These are phyloP conservation scores for Phoma sp. DNA, from an alignment of 2,329 filamentous ascomycete genomes.

Conservation along the genomic window DNA sequence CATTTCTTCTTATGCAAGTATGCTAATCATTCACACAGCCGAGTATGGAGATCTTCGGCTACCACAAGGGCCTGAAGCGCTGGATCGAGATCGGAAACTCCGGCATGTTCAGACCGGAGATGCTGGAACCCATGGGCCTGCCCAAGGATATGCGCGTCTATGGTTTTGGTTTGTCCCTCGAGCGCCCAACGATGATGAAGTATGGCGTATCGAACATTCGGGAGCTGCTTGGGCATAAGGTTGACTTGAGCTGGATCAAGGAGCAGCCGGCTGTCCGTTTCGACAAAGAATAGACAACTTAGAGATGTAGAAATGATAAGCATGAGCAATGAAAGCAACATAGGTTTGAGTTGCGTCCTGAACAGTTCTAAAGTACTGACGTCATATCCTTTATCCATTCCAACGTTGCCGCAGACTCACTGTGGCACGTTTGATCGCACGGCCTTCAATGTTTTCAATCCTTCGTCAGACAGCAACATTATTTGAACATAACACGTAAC, in stretches of 20 bases:
- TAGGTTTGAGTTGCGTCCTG: neutral
- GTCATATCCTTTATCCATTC: too few relatives aligned
- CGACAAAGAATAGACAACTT: slow-evolving; percentile 75
- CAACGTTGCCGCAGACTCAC: neutral
- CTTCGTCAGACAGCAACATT: neutral
- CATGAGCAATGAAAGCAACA: neutral
- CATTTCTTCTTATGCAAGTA: too few relatives aligned
- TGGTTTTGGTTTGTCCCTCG: slow-evolving; percentile 89
- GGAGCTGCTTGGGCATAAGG: slow-evolving; percentile 92
- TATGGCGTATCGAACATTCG: slow-evolving; percentile 81
- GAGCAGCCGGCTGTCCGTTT: slow-evolving; percentile 88
- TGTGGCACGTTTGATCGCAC: neutral
- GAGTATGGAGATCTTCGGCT: slow-evolving; percentile 97
- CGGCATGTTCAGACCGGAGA: slow-evolving; percentile 98
- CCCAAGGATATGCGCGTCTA: slow-evolving; percentile 92
- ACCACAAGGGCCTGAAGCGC: slow-evolving; percentile 69
- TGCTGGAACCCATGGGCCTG: slow-evolving; percentile 93
- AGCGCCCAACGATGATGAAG: slow-evolving; percentile 98
- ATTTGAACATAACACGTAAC: neutral
- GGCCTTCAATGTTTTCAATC: neutral
- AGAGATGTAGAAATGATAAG: too few relatives aligned
- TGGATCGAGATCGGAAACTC: slow-evolving; percentile 98
- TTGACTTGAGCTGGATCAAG: slow-evolving; percentile 92
- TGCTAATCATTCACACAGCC: slow-evolving; percentile 45
- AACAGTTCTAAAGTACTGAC: neutral